Base-by-base conservation (phyloP, 768 basidiomycete genomes). In the Tulasnella sp. region DNA sequence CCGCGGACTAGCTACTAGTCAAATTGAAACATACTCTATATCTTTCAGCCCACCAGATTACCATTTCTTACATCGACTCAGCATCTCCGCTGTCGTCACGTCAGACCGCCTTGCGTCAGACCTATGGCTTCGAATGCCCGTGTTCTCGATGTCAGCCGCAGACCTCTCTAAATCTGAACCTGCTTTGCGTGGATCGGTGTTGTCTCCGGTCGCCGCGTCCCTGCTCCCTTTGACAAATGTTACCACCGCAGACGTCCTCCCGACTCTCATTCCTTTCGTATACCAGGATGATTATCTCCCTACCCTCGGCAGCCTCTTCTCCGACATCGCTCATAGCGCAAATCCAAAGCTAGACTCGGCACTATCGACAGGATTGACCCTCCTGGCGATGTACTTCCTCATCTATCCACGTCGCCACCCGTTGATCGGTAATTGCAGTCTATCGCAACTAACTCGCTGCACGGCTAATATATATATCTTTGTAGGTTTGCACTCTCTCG, bases 401-500 rank as follows among this genome's bases (percentile, higher is more conserved):
- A 86, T 94, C 71, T 95, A 95, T 82, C 93, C 94, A 1, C 85
- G 85, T 2, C 92, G 92, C 82, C 94, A 94, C 84, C 94, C 94
- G n/a, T 92, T 94, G 81, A 93, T 91, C 36, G 94, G 94, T 93
- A 77, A 81, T 88, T 84, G 40, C 40, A 9, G 5, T 2, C 39
- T 16, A 27, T 19, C 56, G 24, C 71, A 9, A 42, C 18, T 21
- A 42, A 9, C 76, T 36, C 31, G 10, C 81, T 48, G 24, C 39
- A 39, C 48, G 12, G 46, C 68, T 71, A 68, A 73, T 78, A 8
- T 21, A 24, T 36, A 76, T 44, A n/a, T 78, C 71, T 58, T 31
- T 77, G 36, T 78, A 95, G 94, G 93, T 19, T 87, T 94, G 86
- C 94, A 95, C 84, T 85, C 91, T 16, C 84, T 94, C 27, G 94